These are phyloP conservation scores for Cladosporium sp. DNA, from an alignment of 2,329 filamentous ascomycete genomes.

Conservation along the genomic window DNA sequence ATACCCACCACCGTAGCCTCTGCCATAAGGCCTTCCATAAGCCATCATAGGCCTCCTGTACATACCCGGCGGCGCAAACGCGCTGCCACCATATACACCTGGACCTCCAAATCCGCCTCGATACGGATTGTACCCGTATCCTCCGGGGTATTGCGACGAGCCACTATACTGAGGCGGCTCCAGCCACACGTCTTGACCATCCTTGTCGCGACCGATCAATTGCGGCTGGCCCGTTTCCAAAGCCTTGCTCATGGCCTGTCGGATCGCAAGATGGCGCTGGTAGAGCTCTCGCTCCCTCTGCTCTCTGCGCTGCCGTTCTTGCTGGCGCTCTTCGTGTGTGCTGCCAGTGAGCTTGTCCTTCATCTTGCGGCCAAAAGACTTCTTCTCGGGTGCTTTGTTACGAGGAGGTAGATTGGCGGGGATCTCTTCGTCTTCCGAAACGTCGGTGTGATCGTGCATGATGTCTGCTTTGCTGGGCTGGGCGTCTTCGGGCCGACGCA, in stretches of 20 bases:
- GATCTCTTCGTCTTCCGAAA: conserved; percentile 37
- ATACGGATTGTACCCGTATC: conserved; percentile 27
- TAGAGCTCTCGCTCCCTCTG: conserved; percentile 51
- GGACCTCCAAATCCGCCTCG: conserved; percentile 32
- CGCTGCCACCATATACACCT: conserved; percentile 11
- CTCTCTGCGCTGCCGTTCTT: conserved; percentile 43
- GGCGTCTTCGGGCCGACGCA: conserved; percentile 28
- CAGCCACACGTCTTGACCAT: conserved; percentile 56
- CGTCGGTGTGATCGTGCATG: conserved; percentile 44
- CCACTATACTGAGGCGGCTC: conserved; percentile 46
- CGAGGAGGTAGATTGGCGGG: conserved; percentile 22
- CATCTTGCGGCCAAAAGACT: conserved; percentile 50
- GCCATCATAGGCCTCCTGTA: conserved; percentile 47
- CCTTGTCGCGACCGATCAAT: conserved; percentile 49
- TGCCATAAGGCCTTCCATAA: conserved; percentile 41
- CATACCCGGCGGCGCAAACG: conserved; percentile 18
- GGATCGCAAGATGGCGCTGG: conserved; percentile 47
- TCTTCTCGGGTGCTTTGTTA: conserved; percentile 14
- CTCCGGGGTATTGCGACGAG: conserved; percentile 16
- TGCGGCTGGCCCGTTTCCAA: conserved; percentile 54
- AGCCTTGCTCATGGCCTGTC: conserved; percentile 49
- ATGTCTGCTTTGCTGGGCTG: conserved; percentile 36
- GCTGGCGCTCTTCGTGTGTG: conserved; percentile 53
- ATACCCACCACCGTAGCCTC: conserved; percentile 41
- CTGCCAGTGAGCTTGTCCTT: conserved; percentile 57